Base-by-base conservation (phyloP, 192 early-diverging fungal species). In the Entophlyctis helioformis region DNA sequence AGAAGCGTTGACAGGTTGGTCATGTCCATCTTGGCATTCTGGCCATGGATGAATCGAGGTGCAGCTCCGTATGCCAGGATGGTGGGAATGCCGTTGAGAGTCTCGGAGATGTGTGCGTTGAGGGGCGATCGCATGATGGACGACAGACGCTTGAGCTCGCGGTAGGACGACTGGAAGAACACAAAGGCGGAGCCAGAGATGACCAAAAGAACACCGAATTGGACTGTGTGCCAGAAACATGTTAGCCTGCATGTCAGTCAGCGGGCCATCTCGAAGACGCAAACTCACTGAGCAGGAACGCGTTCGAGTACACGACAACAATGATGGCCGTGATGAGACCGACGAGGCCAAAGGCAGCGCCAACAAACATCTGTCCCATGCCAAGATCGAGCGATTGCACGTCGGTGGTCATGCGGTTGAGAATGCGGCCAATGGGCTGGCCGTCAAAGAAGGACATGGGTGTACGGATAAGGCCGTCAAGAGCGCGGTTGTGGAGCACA, bases 101-200 rank as follows among this genome's bases (percentile, higher is more conserved):
- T 49, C 51, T 64, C 60, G 1, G 59, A 59, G 20, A 66, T n/a
- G 46, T 66, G 67, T 16, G 55, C 39, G 13, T 39, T 36, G 2
- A 64, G 32, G 22, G 62, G 63, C n/a, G n/a, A n/a, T n/a, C n/a
- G n/a, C n/a, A n/a, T n/a, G n/a, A n/a, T n/a, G n/a, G n/a, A n/a
- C n/a, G n/a, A n/a, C n/a, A n/a, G n/a, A n/a, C n/a, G n/a, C n/a
- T n/a, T n/a, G n/a, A n/a, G n/a, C n/a, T n/a, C 2, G 13, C 59
- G 54, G 29, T 58, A 53, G 7, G 51, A 50, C 19, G 32, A 39
- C n/a, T 46, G 36, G 32, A 52, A 57, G 15, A 65, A 34, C 3
- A 48, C 16, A 22, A 47, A 57, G 24, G 56, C 19, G 15, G 37
- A 13, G 18, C 32, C 51, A n/a, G n/a, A n/a, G n/a, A n/a, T n/a